phyloP scores from a whole-genome alignment of 352 stramenopile species.

The Nothophytophthora sp. region DNA sequence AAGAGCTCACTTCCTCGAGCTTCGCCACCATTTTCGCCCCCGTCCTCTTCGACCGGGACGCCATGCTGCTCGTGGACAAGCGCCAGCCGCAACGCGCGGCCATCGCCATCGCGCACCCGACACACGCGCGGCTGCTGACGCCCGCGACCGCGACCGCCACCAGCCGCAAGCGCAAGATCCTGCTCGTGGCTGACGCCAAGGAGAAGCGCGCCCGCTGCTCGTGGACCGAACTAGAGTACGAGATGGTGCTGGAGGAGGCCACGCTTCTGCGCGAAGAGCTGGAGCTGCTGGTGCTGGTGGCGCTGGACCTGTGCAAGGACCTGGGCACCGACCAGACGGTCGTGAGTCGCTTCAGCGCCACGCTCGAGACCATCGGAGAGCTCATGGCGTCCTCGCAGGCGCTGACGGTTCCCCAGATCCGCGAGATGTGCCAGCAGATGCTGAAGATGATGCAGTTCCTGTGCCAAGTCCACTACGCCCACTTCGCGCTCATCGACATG shows the following conservation, averaged over 20 bases:
- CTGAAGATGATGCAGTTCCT: slow-evolving; percentile 75
- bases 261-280: slow-evolving; percentile 69
- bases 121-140: slow-evolving; percentile 6
- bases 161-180: slow-evolving; percentile 54
- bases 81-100: slow-evolving; percentile 10
- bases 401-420: slow-evolving; percentile 57
- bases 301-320: slow-evolving; percentile 56
- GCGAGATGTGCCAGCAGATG: slow-evolving; percentile 71
- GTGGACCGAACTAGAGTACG: slow-evolving; percentile 74
- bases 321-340: slow-evolving; percentile 35
- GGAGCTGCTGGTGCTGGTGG: slow-evolving; percentile 64
- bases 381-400: slow-evolving; percentile 47
- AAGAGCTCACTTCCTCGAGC: background rate
- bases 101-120: background rate
- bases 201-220: slow-evolving; percentile 53
- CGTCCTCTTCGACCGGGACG: slow-evolving; percentile 13
- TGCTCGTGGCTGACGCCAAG: slow-evolving; percentile 28
- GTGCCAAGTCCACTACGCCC: slow-evolving; percentile 58
- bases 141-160: slow-evolving; percentile 4
- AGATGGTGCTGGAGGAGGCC: slow-evolving; percentile 72
- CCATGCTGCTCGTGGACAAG: slow-evolving; percentile 46
- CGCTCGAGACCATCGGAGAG: slow-evolving; percentile 47
- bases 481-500: slow-evolving; percentile 78
- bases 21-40: slow-evolving; percentile 19
- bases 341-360: slow-evolving; percentile 27